Conservation (phyloP, 2,329 filamentous ascomycete species). For the Phialophora chinensis region DNA sequence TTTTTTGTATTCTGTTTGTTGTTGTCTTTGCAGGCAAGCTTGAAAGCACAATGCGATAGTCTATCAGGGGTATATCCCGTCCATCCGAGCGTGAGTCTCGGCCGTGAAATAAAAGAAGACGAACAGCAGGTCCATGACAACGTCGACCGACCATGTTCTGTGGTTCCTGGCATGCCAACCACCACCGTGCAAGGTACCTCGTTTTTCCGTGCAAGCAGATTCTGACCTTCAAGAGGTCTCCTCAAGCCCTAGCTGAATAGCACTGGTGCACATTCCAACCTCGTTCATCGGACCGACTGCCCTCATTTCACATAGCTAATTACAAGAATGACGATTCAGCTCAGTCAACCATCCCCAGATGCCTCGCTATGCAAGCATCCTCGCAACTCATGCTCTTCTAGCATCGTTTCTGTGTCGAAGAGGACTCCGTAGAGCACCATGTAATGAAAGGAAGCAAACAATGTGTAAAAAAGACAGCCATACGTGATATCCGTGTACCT, state of each 20-base stretch:
- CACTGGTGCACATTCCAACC: conserved; percentile 19
- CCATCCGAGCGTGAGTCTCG: conserved; percentile 21
- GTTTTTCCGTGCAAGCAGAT: conserved; percentile 17
- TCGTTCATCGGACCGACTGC: conserved; percentile 23
- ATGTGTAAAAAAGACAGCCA: conserved; percentile 22
- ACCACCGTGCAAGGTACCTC: conserved; percentile 16
- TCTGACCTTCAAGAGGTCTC: conserved; percentile 1
- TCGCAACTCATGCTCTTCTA: conserved; percentile 19
- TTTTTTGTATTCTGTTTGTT: conserved; percentile 5
- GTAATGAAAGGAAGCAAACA: conserved; percentile 21
- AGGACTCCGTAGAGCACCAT: conserved; percentile 19
- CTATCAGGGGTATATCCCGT: conserved; percentile 35
- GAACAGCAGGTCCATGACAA: conserved; percentile 24
- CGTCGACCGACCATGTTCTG: conserved; percentile 25
- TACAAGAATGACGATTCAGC: conserved; percentile 30
- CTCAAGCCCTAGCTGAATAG: conserved; percentile 11
- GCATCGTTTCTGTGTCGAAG: conserved; percentile 16
- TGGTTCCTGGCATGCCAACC: conserved; percentile 22
- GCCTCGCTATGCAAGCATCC: conserved; percentile 23
- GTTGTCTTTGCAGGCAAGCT: not conserved
- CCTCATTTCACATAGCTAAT: conserved; percentile 36
- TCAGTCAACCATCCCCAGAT: conserved; percentile 18
- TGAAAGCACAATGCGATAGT: conserved; percentile 15
- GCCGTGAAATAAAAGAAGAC: conserved; percentile 17
- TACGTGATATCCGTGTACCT: conserved; percentile 17